A percentile compares a stretch with the other conserved stretches of the same genome.
phyloP scores from a whole-genome alignment of 805 yeast species.

The Ogataea nitratoaversa region DNA sequence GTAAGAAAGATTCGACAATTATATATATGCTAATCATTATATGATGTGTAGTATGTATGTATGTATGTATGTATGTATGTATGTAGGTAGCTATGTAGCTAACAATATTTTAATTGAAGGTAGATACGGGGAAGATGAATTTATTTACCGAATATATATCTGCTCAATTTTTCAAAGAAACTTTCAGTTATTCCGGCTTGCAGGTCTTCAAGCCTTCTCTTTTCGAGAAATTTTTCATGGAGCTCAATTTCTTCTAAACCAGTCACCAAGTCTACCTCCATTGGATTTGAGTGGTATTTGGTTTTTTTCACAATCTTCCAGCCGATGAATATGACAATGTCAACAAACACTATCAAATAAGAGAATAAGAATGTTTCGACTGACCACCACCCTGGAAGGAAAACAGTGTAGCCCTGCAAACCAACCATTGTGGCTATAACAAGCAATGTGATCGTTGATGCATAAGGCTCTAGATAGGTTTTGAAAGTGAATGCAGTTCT shows the following conservation, averaged over 20 bases:
- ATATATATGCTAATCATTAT: too few species aligned
- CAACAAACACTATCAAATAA: slow-evolving; percentile 40
- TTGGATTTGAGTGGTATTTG: slow-evolving; percentile 27
- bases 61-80: too few species aligned
- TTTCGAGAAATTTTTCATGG: slow-evolving; percentile 27
- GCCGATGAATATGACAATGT: slow-evolving; percentile 32
- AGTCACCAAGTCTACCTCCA: slow-evolving; percentile 35
- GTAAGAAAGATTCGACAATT: too few species aligned
- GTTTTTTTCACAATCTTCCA: slow-evolving; percentile 37
- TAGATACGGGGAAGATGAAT: too few species aligned
- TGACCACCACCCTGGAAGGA: slow-evolving; percentile 37
- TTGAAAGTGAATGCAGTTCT: slow-evolving; percentile 43
- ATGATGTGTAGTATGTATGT: too few species aligned
- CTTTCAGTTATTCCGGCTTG: slow-evolving; percentile 3
- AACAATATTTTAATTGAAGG: too few species aligned
- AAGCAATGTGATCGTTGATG: slow-evolving; percentile 16
- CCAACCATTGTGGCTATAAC: slow-evolving; percentile 35
- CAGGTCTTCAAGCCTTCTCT: slow-evolving; percentile 4
- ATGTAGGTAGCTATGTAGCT: too few species aligned
- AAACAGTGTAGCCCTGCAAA: slow-evolving; percentile 41
- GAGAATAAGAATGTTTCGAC: slow-evolving; percentile 36
- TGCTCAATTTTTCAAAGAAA: slow-evolving; percentile 3
- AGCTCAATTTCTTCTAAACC: slow-evolving; percentile 37
- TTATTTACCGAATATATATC: slow-evolving; percentile 12
- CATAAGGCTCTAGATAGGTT: slow-evolving; percentile 38